phyloP scores from a whole-genome alignment of 805 yeast genomes.

The Nakazawaea pomicola region DNA sequence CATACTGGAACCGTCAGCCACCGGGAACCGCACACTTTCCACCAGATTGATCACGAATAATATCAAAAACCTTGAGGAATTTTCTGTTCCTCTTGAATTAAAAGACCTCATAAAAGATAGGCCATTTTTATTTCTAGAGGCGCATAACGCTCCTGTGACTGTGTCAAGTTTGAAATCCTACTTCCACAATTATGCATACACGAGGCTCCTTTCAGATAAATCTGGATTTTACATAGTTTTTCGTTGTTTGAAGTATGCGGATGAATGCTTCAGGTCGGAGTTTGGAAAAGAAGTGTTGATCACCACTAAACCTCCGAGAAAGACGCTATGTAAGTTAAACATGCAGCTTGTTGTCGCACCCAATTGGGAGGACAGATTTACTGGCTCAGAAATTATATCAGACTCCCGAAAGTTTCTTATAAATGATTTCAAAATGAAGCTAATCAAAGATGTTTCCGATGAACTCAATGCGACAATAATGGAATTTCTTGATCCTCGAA shows the following conservation, averaged over 20 bases:
- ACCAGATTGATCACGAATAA: slow-evolving; percentile 17
- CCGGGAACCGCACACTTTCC: no score
- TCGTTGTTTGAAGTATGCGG: slow-evolving; percentile 52
- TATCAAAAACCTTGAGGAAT: slow-evolving; percentile 21
- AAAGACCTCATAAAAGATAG: slow-evolving; percentile 46
- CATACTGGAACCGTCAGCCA: no score
- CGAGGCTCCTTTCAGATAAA: slow-evolving; percentile 55
- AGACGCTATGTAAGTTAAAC: slow-evolving; percentile 37
- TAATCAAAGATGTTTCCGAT: slow-evolving; percentile 70
- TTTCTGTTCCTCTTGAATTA: slow-evolving; percentile 42
- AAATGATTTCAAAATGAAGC: slow-evolving; percentile 57
- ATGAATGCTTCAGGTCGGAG: slow-evolving; percentile 51
- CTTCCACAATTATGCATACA: slow-evolving; percentile 59
- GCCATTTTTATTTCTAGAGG: slow-evolving; percentile 53
- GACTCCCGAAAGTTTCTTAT: slow-evolving; percentile 49
- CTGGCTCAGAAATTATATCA: slow-evolving; percentile 8
- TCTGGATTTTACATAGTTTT: slow-evolving; percentile 72
- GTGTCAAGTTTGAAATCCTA: slow-evolving; percentile 55
- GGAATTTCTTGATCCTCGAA: slow-evolving; percentile 52
- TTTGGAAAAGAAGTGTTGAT: slow-evolving; percentile 46
- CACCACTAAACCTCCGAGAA: slow-evolving; percentile 10
- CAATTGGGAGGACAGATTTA: slow-evolving; percentile 18
- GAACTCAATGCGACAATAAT: slow-evolving; percentile 64
- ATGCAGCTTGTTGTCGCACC: slow-evolving; percentile 58
- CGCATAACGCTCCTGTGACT: slow-evolving; percentile 44